Evolutionary conservation across 2,329 filamentous ascomycete genomes (phyloP).

Genomic region (Phyllosticta citriasiana): DNA sequence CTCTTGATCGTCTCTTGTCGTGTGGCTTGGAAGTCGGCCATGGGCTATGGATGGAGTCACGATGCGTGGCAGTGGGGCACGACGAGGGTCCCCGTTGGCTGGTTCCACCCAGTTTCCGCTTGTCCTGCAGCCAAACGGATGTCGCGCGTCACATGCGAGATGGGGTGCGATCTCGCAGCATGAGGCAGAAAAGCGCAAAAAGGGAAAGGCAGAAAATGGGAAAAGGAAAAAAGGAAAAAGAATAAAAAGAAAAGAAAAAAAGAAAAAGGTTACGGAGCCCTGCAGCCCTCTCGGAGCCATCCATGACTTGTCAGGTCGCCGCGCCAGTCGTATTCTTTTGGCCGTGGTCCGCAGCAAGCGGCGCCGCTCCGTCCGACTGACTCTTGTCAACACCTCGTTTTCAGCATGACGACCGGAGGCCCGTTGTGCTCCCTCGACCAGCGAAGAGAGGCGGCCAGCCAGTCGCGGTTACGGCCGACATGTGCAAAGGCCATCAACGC

Average conservation of each 20-base stretch:
- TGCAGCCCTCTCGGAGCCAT: too few relatives aligned
- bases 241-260: not conserved
- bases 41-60: too few relatives aligned
- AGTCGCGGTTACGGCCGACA: not conserved
- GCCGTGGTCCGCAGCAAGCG: too few relatives aligned
- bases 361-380: not conserved
- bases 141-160: not conserved
- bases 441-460: not conserved
- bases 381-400: not conserved
- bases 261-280: too few relatives aligned
- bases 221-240: not conserved
- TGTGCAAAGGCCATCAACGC: not conserved
- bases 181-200: not conserved
- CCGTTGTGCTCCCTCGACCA: not conserved
- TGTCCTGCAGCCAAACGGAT: not conserved
- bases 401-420: not conserved
- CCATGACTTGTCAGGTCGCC: too few relatives aligned
- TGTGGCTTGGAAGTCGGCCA: not conserved
- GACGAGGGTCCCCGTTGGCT: too few relatives aligned
- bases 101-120: too few relatives aligned
- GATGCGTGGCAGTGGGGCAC: not conserved
- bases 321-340: too few relatives aligned
- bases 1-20: too few relatives aligned
- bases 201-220: not conserved
- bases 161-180: not conserved